Conservation (phyloP, 257 asterid species). For the Forsythia viridissima region DNA sequence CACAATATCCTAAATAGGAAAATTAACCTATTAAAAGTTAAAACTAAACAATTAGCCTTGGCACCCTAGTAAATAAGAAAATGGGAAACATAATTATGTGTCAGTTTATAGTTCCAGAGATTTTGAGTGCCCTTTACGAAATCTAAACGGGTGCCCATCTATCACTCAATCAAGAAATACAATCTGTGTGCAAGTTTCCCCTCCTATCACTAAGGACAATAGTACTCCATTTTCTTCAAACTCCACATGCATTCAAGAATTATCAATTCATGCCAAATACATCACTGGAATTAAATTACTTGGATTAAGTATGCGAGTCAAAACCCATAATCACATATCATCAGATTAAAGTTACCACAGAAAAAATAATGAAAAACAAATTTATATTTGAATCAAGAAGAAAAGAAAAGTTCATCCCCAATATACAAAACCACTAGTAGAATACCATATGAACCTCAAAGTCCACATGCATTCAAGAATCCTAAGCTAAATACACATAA, state of each 20-base stretch:
- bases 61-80: not conserved
- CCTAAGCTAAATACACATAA: slow-evolving; percentile 9
- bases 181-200: not conserved
- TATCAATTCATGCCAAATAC: not conserved
- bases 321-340: not conserved
- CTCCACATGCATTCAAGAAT: too few relatives aligned
- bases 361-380: not conserved
- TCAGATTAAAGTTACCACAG: not conserved
- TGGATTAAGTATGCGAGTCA: not conserved
- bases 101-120: not conserved
- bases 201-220: not conserved
- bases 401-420: not conserved
- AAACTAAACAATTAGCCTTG: not conserved
- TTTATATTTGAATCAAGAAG: not conserved
- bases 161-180: not conserved
- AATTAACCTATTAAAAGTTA: not conserved
- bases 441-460: not conserved
- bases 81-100: not conserved
- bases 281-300: too few relatives aligned
- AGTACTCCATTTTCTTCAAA: not conserved
- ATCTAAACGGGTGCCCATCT: not conserved
- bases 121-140: not conserved
- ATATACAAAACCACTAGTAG: not conserved
- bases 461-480: not conserved
- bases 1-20: not conserved